Percentiles rank a stretch among this genome's conserved stretches.
Conservation (phyloP, 208 protist genomes). For the Strigomonas culicis region DNA sequence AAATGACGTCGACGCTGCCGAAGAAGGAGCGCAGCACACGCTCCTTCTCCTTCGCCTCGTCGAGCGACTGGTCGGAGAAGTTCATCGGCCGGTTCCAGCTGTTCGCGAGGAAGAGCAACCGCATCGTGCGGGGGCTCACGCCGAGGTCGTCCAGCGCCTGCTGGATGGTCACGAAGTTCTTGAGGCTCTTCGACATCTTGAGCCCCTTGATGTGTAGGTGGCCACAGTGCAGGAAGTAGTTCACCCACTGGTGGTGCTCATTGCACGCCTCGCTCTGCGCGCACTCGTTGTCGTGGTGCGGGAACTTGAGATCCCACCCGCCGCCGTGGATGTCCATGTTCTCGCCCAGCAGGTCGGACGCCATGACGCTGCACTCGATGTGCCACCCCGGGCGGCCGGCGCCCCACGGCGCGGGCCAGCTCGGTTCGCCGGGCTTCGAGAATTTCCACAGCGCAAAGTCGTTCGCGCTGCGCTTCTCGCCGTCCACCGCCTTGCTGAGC, state of each 20-base stretch:
- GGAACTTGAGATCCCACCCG: slow-evolving; percentile 99
- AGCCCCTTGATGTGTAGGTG: slow-evolving; percentile 97
- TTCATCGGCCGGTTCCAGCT: slow-evolving; percentile 90
- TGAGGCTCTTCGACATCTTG: slow-evolving; percentile 99
- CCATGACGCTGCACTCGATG: slow-evolving; percentile 99
- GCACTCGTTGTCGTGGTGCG: slow-evolving; percentile 99
- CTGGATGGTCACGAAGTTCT: slow-evolving; percentile 99
- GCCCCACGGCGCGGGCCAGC: slow-evolving; percentile 93
- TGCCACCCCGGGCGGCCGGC: slow-evolving; percentile 99
- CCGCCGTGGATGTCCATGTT: slow-evolving; percentile 98
- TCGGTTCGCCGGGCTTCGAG: slow-evolving; percentile 92
- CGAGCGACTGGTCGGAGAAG: slow-evolving; percentile 91
- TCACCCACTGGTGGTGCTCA: slow-evolving; percentile 94
- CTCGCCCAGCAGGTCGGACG: slow-evolving; percentile 87
- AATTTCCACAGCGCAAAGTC: slow-evolving; percentile 99
- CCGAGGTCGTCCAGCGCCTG: slow-evolving; percentile 71
- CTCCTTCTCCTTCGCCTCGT: slow-evolving; percentile 77
- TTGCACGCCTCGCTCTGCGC: slow-evolving; percentile 94
- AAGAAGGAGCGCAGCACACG: slow-evolving; percentile 85
- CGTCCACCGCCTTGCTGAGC: slow-evolving; percentile 38
- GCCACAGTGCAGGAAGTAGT: slow-evolving; percentile 98
- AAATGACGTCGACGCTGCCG: slow-evolving; percentile 57
- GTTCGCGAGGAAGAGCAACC: slow-evolving; percentile 95
- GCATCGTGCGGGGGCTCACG: slow-evolving; percentile 81
- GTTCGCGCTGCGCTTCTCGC: slow-evolving; percentile 86